Conservation (phyloP, 306 rosid genomes). For the Acacia melanoxylon region DNA sequence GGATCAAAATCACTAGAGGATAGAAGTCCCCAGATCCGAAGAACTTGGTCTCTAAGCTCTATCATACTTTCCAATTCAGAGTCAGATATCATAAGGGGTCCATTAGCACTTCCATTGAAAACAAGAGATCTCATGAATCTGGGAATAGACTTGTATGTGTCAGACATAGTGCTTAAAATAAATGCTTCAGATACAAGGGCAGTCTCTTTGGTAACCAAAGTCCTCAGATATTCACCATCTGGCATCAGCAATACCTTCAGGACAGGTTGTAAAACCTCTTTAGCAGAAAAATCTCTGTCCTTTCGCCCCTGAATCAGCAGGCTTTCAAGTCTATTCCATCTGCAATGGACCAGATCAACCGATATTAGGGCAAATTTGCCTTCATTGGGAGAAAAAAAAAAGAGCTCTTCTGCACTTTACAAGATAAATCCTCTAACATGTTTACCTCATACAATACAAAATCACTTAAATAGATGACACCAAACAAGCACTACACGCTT, state of each 20-base stretch:
- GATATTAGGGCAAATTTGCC: constrained; percentile 30
- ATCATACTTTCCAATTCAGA: constrained; percentile 64
- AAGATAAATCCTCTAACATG: no score
- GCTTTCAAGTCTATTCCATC: constrained; percentile 94
- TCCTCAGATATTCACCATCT: constrained; percentile 77
- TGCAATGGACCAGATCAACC: constrained; percentile 46
- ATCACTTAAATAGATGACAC: no score
- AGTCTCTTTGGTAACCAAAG: constrained; percentile 81
- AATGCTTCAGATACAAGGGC: constrained; percentile 84
- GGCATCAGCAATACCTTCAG: constrained; percentile 82
- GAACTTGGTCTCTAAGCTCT: constrained; percentile 78
- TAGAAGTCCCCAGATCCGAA: constrained; percentile 76
- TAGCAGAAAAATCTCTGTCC: constrained; percentile 87
- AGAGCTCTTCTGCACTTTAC: no score
- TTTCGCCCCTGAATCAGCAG: constrained; percentile 79
- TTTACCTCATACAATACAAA: no score
- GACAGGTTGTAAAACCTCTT: constrained; percentile 89
- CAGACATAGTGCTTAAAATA: constrained; percentile 56
- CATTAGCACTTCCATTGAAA: constrained; percentile 60
- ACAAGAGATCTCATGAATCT: constrained; percentile 56
- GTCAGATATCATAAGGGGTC: constrained; percentile 60
- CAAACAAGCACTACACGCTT: not conserved
- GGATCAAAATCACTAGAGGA: constrained; percentile 84
- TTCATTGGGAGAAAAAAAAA: no score
- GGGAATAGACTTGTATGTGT: constrained; percentile 65